Conservation (phyloP, 1,139 yeast species). For the Kodamaea anthophila region DNA sequence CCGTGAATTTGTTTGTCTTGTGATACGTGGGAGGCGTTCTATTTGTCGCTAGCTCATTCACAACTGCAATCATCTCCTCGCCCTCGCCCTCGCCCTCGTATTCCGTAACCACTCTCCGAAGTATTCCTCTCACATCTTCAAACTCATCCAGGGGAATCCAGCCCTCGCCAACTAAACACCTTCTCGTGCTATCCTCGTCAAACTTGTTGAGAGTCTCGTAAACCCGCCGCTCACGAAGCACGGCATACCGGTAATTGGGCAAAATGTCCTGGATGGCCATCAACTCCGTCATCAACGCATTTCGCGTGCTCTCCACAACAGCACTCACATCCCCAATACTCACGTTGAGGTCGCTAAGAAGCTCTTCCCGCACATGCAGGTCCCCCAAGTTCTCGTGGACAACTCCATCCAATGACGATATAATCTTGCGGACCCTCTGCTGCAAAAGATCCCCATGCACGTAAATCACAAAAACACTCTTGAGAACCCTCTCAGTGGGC, state of each 20-base stretch:
- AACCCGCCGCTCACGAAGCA: constrained; percentile 68
- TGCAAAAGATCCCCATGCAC: constrained; percentile 80
- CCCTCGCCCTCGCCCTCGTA: background rate
- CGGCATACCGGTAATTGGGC: constrained; percentile 32
- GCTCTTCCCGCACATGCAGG: constrained; percentile 41
- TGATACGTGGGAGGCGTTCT: constrained; percentile 92
- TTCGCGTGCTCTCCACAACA: constrained; percentile 66
- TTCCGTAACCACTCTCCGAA: constrained; percentile 6
- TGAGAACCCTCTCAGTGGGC: constrained; percentile 46
- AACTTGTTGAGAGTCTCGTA: constrained; percentile 74
- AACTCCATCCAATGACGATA: constrained; percentile 79
- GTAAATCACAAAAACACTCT: constrained; percentile 76
- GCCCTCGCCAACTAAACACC: constrained; percentile 94
- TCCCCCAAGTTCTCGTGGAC: constrained; percentile 62
- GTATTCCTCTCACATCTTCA: constrained; percentile 12
- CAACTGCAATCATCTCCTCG: constrained; percentile 42
- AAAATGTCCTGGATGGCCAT: constrained; percentile 55
- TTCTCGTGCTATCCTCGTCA: constrained; percentile 77
- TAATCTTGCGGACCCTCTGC: constrained; percentile 62
- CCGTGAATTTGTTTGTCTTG: constrained; percentile 84
- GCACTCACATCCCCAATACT: constrained; percentile 38
- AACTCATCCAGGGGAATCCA: constrained; percentile 64
- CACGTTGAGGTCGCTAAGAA: constrained; percentile 56
- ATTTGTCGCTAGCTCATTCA: constrained; percentile 75
- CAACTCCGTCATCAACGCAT: constrained; percentile 69